These are phyloP conservation scores for Ogataea minuta DNA, from an alignment of 805 yeast species.

Conservation along the genomic window DNA sequence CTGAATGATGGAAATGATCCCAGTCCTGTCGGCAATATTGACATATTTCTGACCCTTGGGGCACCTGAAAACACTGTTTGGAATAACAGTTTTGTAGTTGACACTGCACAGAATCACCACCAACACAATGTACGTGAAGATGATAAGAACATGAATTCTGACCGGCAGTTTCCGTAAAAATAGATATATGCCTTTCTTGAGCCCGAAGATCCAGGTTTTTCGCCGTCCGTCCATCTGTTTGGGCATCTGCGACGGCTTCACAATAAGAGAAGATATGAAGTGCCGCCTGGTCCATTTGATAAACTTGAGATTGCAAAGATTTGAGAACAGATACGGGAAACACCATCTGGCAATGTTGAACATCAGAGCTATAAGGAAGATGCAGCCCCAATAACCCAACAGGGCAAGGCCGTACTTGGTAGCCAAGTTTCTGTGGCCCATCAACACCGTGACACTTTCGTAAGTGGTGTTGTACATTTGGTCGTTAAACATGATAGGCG, in stretches of 20 bases:
- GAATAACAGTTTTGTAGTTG: conserved; percentile 27
- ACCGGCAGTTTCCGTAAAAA: conserved; percentile 31
- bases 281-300: conserved; percentile 34
- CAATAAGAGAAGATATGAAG: conserved; percentile 33
- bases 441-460: conserved; percentile 29
- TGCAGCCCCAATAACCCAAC: conserved; percentile 34
- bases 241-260: conserved; percentile 20
- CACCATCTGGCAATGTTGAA: conserved; percentile 36
- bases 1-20: conserved; percentile 41
- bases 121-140: conserved; percentile 28
- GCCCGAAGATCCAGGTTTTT: conserved; percentile 1
- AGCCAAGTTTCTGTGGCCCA: conserved; percentile 30
- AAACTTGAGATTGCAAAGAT: conserved; percentile 20
- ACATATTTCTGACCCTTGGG: conserved; percentile 30
- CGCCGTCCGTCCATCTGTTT: conserved; percentile 1
- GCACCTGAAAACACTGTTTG: conserved; percentile 34
- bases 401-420: conserved; percentile 31
- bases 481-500: conserved; percentile 30
- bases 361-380: conserved; percentile 24
- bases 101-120: conserved; percentile 30
- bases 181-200: conserved; percentile 6
- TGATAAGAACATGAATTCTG: conserved; percentile 33
- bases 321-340: conserved; percentile 30
- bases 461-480: conserved; percentile 26
- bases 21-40: conserved; percentile 44